A percentile compares a stretch with the other conserved stretches of the same genome.
Evolutionary conservation across 179 eudicot genomes (phyloP).

Genomic region (Kewa caespitosa): DNA sequence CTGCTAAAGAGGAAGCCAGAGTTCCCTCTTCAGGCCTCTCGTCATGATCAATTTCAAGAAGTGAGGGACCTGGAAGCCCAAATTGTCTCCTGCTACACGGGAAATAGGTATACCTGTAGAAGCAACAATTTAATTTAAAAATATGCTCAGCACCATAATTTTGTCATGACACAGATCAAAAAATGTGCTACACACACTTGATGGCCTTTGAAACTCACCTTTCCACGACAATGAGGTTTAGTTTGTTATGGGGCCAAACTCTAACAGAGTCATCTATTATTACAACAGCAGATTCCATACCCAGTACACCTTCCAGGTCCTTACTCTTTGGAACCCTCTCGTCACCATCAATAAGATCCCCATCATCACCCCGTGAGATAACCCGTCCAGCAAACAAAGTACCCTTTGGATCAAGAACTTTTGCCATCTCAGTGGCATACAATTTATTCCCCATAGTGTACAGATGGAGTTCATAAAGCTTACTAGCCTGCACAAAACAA

Average conservation of each 20-base stretch:
- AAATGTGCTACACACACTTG: neutral
- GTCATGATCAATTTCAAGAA: conserved; percentile 94
- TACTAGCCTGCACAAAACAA: conserved; percentile 71
- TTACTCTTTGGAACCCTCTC: conserved; percentile 84
- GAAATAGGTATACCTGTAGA: conserved; percentile 83
- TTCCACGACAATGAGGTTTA: conserved; percentile 89
- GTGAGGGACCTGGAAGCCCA: conserved; percentile 95
- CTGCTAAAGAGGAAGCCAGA: conserved; percentile 83
- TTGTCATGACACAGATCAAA: neutral
- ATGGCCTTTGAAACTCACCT: conserved; percentile 47
- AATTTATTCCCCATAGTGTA: conserved; percentile 98
- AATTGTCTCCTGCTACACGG: conserved; percentile 98
- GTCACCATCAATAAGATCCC: conserved; percentile 77
- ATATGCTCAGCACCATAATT: neutral
- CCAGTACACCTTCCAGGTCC: conserved; percentile 98
- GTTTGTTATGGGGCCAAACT: conserved; percentile 99
- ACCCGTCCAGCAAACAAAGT: conserved; percentile 89
- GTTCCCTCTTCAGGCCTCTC: conserved; percentile 97
- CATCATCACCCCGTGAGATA: conserved; percentile 92
- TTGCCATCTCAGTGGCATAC: conserved; percentile 99
- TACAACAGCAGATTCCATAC: conserved; percentile 94
- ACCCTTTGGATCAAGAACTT: conserved; percentile 97
- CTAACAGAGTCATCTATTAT: conserved; percentile 95
- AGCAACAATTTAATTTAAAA: neutral
- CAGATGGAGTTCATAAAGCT: conserved; percentile 86